These are phyloP conservation scores for Apiotrichum gracile DNA, from an alignment of 1,284 basidiomycete genomes.

Conservation along the genomic window DNA sequence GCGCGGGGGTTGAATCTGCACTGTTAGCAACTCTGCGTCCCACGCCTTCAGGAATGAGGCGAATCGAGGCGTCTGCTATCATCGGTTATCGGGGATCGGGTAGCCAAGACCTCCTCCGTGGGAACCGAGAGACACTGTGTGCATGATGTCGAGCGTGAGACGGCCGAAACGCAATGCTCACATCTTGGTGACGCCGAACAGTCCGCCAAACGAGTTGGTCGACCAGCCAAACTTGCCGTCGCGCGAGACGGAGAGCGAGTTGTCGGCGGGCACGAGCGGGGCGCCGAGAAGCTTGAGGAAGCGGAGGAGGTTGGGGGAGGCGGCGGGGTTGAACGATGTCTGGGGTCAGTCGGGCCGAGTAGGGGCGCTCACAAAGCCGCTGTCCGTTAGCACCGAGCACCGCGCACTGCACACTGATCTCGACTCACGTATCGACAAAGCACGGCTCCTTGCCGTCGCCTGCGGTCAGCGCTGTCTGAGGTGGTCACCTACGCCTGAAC, in stretches of 20 bases:
- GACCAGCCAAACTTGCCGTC: slow-evolving; percentile 40
- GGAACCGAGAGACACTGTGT: background rate
- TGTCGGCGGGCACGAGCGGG: slow-evolving; percentile 57
- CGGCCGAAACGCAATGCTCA: slow-evolving; percentile 11
- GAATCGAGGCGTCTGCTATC: too few relatives aligned
- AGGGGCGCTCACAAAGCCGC: slow-evolving; percentile 43
- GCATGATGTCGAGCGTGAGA: background rate
- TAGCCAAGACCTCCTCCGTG: background rate
- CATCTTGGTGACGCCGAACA: slow-evolving; percentile 50
- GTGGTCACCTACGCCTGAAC: slow-evolving; percentile 50
- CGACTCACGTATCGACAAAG: slow-evolving; percentile 61
- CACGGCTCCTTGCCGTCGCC: slow-evolving; percentile 50
- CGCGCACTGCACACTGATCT: background rate
- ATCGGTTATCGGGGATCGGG: too few relatives aligned
- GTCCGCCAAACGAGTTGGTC: background rate
- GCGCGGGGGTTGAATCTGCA: slow-evolving; percentile 56
- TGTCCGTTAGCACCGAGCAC: background rate
- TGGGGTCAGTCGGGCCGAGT: slow-evolving; percentile 27
- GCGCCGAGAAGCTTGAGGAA: slow-evolving; percentile 60
- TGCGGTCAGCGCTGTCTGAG: slow-evolving; percentile 5
- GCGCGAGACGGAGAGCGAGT: slow-evolving; percentile 72
- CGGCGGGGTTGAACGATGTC: slow-evolving; percentile 71
- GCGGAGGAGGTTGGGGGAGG: slow-evolving; percentile 74
- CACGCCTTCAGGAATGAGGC: too few relatives aligned
- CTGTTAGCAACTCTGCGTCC: background rate